A percentile compares a stretch with the other conserved stretches of the same genome.
Evolutionary conservation across 2,329 filamentous ascomycete genomes (phyloP).

Genomic region (Drechslerella stenobrocha): DNA sequence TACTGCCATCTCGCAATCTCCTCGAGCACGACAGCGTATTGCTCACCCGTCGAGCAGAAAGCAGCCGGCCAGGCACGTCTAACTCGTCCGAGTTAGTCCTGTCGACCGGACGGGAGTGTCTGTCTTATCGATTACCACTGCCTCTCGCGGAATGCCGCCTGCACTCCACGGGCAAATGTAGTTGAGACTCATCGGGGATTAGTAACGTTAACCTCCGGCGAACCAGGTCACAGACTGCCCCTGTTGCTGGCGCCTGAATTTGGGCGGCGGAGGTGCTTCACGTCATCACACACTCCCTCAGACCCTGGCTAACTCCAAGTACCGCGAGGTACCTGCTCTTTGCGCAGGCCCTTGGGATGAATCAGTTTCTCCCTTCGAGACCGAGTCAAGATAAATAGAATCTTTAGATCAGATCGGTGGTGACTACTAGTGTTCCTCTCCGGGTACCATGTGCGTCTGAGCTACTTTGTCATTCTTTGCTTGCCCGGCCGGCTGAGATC

Average conservation of each 20-base stretch:
- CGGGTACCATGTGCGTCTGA: background rate
- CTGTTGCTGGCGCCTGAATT: conserved; percentile 6
- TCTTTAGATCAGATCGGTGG: too few relatives aligned
- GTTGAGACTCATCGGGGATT: conserved; percentile 10
- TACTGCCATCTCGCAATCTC: too few relatives aligned
- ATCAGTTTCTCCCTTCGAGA: background rate
- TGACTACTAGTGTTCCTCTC: too few relatives aligned
- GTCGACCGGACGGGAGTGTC: background rate
- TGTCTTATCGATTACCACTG: conserved; percentile 4
- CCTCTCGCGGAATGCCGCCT: background rate
- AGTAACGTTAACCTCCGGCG: conserved; percentile 2
- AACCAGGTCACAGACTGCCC: conserved; percentile 1
- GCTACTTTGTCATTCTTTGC: too few relatives aligned
- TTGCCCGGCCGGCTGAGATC: conserved; percentile 2
- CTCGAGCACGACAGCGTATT: too few relatives aligned
- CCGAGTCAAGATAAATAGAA: too few relatives aligned
- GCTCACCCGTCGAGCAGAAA: too few relatives aligned
- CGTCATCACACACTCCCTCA: conserved; percentile 5
- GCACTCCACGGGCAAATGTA: background rate
- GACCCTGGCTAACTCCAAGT: background rate
- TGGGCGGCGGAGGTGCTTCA: conserved; percentile 3
- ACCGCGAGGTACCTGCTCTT: background rate
- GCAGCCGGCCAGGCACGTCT: too few relatives aligned
- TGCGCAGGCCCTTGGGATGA: background rate
- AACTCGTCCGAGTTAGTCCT: background rate